Evolutionary conservation across 345 rosid genomes (phyloP), one percentile per base, ranked within the genome.

Genomic region (Syzygium aqueum): DNA sequence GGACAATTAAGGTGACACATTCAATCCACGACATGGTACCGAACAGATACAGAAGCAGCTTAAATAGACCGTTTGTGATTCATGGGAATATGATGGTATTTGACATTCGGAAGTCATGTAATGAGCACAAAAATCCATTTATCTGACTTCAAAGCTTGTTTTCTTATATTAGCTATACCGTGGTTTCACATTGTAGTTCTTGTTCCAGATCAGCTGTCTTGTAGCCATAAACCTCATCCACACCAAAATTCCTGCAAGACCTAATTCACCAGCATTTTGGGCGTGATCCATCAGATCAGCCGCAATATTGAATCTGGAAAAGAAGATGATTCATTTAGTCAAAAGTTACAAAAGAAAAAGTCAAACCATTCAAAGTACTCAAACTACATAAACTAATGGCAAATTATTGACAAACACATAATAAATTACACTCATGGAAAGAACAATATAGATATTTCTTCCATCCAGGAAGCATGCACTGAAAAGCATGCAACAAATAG

Each of bases 171-270:
- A 86, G 40, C 21, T 49, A 84, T 94, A 97, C 99, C 99, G 94
- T 89, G 99, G 99, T 92, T 97, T 97, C 92, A 97, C 98, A 85
- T 97, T 97, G 93, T 97, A 97, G 93, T 96, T 95, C 92, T 96
- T 97, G 91, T 97, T 97, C 99, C 99, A 97, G 91, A 94, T 94
- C 82, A 97, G 99, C 92, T 97, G 99, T 89, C 99, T 94, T 57
- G 96, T 95, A 84, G 99, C 99, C 99, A 97, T 97, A 92, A 96
- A 97, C 93, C 99, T 94, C 98, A 96, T 95, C 99, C 99, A 97
- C 77, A 95, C 99, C 90, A 97, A 94, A 87, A 97, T 93, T 88
- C 96, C 99, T 16, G 98, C 97, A 63, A 97, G 88, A 85, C 98
- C 99, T 90, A 94, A 88, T 84, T 93, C 94, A 54, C 98, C 99